Percentiles rank a stretch among this genome's conserved stretches.
Conservation (phyloP, 2,329 filamentous ascomycete species). For the Hypoxylon sp. region DNA sequence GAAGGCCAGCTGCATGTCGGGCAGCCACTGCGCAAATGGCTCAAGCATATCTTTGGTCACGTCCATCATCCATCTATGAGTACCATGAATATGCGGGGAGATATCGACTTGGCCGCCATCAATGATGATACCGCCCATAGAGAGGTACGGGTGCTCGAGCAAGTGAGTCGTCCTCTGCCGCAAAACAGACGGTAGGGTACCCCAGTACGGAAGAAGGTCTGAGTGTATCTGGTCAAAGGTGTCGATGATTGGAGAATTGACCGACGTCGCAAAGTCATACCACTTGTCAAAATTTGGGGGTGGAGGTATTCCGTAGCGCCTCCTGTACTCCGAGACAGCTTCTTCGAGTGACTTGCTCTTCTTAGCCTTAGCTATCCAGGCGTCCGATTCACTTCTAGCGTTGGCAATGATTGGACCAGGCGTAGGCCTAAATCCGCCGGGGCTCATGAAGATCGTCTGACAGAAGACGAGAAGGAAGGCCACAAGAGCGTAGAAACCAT, state of each 20-base stretch:
- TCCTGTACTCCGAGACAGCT: conserved; percentile 76
- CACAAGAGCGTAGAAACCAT: conserved; percentile 37
- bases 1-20: conserved; percentile 68
- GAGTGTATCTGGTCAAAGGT: conserved; percentile 79
- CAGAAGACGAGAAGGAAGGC: conserved; percentile 45
- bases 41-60: conserved; percentile 57
- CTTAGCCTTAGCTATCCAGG: conserved; percentile 61
- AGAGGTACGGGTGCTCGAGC: conserved; percentile 51
- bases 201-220: conserved; percentile 79
- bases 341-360: conserved; percentile 67
- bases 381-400: conserved; percentile 63
- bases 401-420: conserved; percentile 61
- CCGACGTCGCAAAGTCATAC: conserved; percentile 76
- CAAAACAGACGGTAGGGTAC: conserved; percentile 71
- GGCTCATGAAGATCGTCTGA: conserved; percentile 41
- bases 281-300: conserved; percentile 81
- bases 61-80: conserved; percentile 58
- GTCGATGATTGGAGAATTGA: conserved; percentile 75
- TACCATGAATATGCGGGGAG: conserved; percentile 54
- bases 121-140: conserved; percentile 56
- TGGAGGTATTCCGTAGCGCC: conserved; percentile 75
- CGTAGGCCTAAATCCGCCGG: conserved; percentile 33
- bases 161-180: conserved; percentile 63
- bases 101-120: conserved; percentile 52
- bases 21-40: conserved; percentile 62